Conservation (phyloP, 2,329 filamentous ascomycete species). For the Rhinocladiella similis region DNA sequence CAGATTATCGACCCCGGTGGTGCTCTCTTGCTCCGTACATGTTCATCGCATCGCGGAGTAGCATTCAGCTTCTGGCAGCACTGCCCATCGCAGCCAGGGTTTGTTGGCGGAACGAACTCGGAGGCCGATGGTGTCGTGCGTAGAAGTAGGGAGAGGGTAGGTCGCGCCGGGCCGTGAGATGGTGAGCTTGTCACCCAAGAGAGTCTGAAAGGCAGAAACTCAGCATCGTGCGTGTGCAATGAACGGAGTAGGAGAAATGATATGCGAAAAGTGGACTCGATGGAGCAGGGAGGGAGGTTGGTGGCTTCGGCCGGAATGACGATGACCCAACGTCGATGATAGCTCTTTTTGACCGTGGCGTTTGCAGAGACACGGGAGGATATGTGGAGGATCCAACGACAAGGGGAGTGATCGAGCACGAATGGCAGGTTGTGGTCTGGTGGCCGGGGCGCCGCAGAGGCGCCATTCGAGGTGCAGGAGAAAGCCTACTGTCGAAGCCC, state of each 20-base stretch:
- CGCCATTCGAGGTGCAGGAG: neutral
- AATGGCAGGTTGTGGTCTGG: neutral
- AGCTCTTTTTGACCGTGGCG: neutral
- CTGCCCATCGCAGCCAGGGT: neutral
- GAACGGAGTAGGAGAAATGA: neutral
- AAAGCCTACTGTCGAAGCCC: neutral
- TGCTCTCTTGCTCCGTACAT: neutral
- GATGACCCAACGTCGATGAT: neutral
- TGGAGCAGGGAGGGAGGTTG: neutral
- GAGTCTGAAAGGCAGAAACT: neutral
- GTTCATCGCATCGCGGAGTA: neutral
- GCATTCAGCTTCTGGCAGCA: neutral
- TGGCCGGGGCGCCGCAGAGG: neutral
- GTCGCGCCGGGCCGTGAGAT: neutral
- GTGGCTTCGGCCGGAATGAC: neutral
- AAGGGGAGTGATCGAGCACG: neutral
- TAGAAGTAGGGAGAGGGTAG: neutral
- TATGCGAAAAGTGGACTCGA: neutral
- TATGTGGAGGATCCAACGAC: neutral
- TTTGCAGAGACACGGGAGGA: neutral
- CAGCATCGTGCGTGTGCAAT: neutral
- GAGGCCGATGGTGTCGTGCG: too few relatives aligned
- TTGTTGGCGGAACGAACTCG: neutral
- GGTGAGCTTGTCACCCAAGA: neutral
- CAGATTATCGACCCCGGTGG: neutral